Conservation (phyloP, 768 basidiomycete genomes). For the Aureoboletus auriporus region DNA sequence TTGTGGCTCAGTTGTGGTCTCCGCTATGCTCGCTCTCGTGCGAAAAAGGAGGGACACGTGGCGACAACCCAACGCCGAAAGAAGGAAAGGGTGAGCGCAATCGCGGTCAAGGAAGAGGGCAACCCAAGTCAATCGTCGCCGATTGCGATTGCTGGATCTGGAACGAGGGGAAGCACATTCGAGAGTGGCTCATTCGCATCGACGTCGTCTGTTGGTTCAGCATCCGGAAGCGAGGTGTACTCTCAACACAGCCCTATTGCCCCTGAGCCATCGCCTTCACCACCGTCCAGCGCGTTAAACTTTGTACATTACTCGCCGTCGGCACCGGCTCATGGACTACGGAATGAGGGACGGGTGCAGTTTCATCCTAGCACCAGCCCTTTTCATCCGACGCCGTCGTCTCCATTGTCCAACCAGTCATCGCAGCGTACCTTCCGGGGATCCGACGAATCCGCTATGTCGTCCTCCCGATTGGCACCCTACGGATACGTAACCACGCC, state of each 20-base stretch:
- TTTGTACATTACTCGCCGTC: slow-evolving; percentile 55
- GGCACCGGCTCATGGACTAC: slow-evolving; percentile 32
- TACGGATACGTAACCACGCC: slow-evolving; percentile 38
- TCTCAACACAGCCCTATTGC: slow-evolving; percentile 42
- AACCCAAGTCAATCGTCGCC: slow-evolving; percentile 25
- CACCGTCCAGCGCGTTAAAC: slow-evolving; percentile 49
- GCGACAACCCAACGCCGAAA: slow-evolving; percentile 53
- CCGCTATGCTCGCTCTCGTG: slow-evolving; percentile 81
- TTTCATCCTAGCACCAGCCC: slow-evolving; percentile 18
- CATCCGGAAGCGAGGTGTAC: slow-evolving; percentile 55
- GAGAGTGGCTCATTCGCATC: slow-evolving; percentile 47
- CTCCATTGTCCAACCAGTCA: slow-evolving; percentile 30
- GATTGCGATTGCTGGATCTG: slow-evolving; percentile 43
- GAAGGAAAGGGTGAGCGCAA: slow-evolving; percentile 45
- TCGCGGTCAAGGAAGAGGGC: slow-evolving; percentile 24
- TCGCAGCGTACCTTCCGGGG: slow-evolving; percentile 35
- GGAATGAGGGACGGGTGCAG: slow-evolving; percentile 27
- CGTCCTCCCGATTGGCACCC: slow-evolving; percentile 34
- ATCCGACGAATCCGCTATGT: slow-evolving; percentile 33
- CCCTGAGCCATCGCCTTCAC: slow-evolving; percentile 59
- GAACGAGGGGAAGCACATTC: slow-evolving; percentile 43
- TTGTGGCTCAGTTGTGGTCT: slow-evolving; percentile 63
- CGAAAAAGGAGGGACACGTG: slow-evolving; percentile 77
- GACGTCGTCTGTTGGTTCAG: slow-evolving; percentile 50
- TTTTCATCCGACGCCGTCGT: slow-evolving; percentile 40